Conservation (phyloP, 768 basidiomycete species). For the Suillus fuscotomentosus region DNA sequence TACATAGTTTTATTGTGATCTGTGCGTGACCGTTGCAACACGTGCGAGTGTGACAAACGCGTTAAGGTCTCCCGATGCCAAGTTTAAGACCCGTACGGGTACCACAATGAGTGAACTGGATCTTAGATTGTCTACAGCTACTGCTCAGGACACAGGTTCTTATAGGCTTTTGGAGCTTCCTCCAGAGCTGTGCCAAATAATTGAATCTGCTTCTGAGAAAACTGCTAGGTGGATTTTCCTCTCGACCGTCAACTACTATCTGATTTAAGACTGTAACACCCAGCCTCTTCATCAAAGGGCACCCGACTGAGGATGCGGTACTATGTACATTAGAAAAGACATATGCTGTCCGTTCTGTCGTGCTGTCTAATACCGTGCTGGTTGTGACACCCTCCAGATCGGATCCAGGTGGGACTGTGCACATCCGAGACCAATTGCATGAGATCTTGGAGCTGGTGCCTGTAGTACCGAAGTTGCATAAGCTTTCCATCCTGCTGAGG, state of each 20-base stretch:
- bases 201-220: conserved; percentile 50
- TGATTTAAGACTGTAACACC: conserved; percentile 6
- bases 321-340: conserved; percentile 83
- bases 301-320: conserved; percentile 81
- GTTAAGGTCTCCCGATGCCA: not conserved
- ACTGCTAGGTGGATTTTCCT: not conserved
- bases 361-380: conserved; percentile 83
- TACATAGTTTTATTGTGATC: not conserved
- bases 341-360: conserved; percentile 81
- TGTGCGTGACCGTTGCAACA: not conserved
- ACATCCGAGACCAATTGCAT: conserved; percentile 77
- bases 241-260: not conserved
- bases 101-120: conserved; percentile 30
- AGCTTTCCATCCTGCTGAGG: conserved; percentile 56
- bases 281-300: conserved; percentile 80
- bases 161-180: conserved; percentile 76
- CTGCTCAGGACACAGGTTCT: conserved; percentile 46
- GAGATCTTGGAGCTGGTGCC: conserved; percentile 84
- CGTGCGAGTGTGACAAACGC: conserved; percentile 3
- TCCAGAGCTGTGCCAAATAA: conserved; percentile 57
- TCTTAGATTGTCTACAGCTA: conserved; percentile 51
- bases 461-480: conserved; percentile 73
- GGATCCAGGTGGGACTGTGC: conserved; percentile 42
- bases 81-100: not conserved
- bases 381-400: conserved; percentile 56